Percentiles rank a stretch among this genome's conserved stretches.
phyloP scores from a whole-genome alignment of 305 asterid species.

The Fraxinus latifolia region DNA sequence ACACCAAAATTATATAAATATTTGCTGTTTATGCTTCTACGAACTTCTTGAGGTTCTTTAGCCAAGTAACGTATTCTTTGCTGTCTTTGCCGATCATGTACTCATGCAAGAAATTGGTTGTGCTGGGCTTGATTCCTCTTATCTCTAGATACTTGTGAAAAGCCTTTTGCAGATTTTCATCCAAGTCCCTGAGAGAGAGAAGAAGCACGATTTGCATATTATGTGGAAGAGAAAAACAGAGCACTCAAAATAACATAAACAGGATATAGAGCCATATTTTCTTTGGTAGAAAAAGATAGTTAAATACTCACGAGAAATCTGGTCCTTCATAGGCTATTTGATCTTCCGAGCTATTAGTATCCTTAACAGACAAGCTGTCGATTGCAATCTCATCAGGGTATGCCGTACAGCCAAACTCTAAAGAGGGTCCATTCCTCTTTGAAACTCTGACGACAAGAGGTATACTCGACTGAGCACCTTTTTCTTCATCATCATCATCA shows the following conservation, averaged over 20 bases:
- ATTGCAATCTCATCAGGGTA: constrained; percentile 64
- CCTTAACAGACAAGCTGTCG: constrained; percentile 58
- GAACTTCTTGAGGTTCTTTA: constrained; percentile 63
- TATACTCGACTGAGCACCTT: constrained; percentile 34
- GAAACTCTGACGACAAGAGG: constrained; percentile 74
- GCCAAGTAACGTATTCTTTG: constrained; percentile 66
- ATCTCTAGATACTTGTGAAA: constrained; percentile 84
- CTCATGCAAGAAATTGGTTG: constrained; percentile 74
- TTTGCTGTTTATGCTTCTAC: constrained; percentile 39
- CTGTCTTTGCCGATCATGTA: constrained; percentile 75
- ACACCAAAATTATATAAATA: background rate
- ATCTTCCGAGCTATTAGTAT: constrained; percentile 53
- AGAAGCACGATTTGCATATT: background rate
- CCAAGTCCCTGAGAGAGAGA: constrained; percentile 57
- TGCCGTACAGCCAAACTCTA: constrained; percentile 75
- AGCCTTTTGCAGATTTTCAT: constrained; percentile 87
- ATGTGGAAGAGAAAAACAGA: background rate
- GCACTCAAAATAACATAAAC: background rate
- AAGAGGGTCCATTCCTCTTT: constrained; percentile 45
- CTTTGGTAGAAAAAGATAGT: background rate
- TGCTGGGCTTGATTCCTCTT: constrained; percentile 75
- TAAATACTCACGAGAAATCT: constrained; percentile 54
- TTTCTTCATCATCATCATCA: constrained; percentile 29
- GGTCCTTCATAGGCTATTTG: constrained; percentile 85
- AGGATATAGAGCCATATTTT: background rate